Percentiles rank a stretch among this genome's conserved stretches.
phyloP scores from a whole-genome alignment of 148 eudicot species.

The Camellia japonica region DNA sequence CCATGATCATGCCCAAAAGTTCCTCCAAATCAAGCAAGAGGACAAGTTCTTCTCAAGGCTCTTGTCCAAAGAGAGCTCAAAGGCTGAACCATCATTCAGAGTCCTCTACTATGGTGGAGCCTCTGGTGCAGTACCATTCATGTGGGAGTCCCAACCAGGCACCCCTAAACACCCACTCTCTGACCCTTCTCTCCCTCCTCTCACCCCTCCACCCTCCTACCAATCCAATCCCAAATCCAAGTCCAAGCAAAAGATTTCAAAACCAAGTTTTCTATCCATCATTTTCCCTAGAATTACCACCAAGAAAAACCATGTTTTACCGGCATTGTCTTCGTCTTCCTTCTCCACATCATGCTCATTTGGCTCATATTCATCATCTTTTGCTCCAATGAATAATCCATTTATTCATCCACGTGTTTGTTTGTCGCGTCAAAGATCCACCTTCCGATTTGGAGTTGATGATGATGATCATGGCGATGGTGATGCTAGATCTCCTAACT shows the following conservation, averaged over 20 bases:
- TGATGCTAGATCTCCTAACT: conserved; percentile 10
- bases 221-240: conserved; percentile 13
- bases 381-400: conserved; percentile 18
- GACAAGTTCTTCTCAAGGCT: conserved; percentile 46
- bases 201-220: conserved; percentile 52
- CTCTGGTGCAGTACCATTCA: conserved; percentile 58
- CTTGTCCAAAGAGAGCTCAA: conserved; percentile 35
- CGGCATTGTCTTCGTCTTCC: conserved; percentile 19
- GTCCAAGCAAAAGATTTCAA: neutral
- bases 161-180: conserved; percentile 58
- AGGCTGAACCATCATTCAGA: conserved; percentile 49
- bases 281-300: neutral
- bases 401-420: conserved; percentile 10
- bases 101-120: conserved; percentile 54
- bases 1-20: conserved; percentile 18
- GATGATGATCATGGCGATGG: conserved; percentile 13
- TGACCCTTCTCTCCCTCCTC: conserved; percentile 31
- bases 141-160: conserved; percentile 84
- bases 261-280: neutral
- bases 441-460: neutral
- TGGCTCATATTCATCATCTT: conserved; percentile 20
- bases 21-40: conserved; percentile 29
- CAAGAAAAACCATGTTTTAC: conserved; percentile 11
- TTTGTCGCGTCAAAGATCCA: neutral
- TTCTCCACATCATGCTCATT: conserved; percentile 32